Conservation (phyloP, 1,139 yeast genomes). For the Kodamaea plutei region DNA sequence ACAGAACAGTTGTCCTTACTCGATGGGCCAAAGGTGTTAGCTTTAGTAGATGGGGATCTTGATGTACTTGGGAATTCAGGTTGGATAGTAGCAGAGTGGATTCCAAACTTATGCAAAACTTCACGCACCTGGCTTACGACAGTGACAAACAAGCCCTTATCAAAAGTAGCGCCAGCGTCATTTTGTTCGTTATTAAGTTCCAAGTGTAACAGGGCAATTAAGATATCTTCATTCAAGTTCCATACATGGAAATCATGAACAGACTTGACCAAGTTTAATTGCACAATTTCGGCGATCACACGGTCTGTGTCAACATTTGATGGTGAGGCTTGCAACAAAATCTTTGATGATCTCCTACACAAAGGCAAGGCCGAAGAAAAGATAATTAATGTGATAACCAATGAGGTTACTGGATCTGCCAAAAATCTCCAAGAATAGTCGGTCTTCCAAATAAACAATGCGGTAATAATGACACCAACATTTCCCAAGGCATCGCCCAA, state of each 20-base stretch:
- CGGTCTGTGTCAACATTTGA: conserved; percentile 70
- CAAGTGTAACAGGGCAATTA: conserved; percentile 87
- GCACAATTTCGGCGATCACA: conserved; percentile 63
- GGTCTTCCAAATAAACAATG: conserved; percentile 90
- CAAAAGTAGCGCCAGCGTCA: conserved; percentile 15
- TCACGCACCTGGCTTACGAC: conserved; percentile 75
- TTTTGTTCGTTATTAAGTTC: conserved; percentile 50
- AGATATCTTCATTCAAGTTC: conserved; percentile 86
- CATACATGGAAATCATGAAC: conserved; percentile 96
- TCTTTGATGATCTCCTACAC: conserved; percentile 81
- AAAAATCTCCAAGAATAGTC: conserved; percentile 83
- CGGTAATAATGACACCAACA: conserved; percentile 87
- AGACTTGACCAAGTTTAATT: conserved; percentile 70
- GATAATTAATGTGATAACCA: conserved; percentile 81
- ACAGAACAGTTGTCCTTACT: conserved; percentile 29
- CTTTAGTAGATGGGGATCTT: conserved; percentile 6
- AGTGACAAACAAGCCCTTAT: conserved; percentile 50
- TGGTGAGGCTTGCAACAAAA: conserved; percentile 90
- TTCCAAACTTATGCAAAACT: conserved; percentile 77
- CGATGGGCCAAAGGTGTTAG: conserved; percentile 33
- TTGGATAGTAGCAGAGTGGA: conserved; percentile 92
- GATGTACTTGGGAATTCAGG: conserved; percentile 56
- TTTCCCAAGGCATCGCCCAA: conserved; percentile 96
- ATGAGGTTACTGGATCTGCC: conserved; percentile 81
- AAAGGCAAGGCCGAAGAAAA: conserved; percentile 90